Evolutionary conservation across 2,329 filamentous ascomycete genomes (phyloP), one percentile per base, ranked within the genome.

Genomic region (Claviceps humidiphila): DNA sequence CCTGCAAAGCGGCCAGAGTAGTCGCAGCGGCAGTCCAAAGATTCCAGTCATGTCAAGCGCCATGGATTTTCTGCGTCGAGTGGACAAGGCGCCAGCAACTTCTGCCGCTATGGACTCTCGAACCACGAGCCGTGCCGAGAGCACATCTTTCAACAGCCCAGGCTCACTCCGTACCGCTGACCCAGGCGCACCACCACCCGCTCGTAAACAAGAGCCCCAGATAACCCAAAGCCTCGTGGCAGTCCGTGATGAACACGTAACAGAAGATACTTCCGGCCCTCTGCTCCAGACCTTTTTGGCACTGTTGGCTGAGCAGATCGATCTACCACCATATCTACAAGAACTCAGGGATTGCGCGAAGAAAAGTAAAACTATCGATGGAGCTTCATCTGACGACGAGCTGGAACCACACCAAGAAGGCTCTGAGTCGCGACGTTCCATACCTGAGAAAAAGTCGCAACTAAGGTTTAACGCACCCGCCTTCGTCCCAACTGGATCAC

Each of bases 231-330:
- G 14, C 4, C 20, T 7, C 41, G 16, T 34, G 7, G 38, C 24
- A 16, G 43, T 17, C 17, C 8, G 16, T 24, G 17, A 40, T 39
- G 22, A 34, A 26, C 24, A 40, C 4, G 8, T 4, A 9, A 20
- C 22, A 13, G 50, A 13, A 26, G 8, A 52, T 45, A 4, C 17
- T 41, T 48, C 46, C 11, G 49, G 26, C 20, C 41, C 48, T 16
- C 49, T 55, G 13, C 30, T 55, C 4, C 51, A 55, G 7, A 47
- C 8, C 6, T 55, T 55, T 43, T 37, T 53, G 17, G 24, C 40
- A 13, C 17, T 53, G 24, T 14, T 55, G 22, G 48, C 51, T 9
- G 48, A 51, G 14, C 22, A 50, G 3, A n/a, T 24, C 6, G 43
- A 54, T 30, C 17, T 50, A 14, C 34, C 37, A 13, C 26, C 48